A percentile compares a stretch with the other conserved stretches of the same genome.
Evolutionary conservation across 345 rosid genomes (phyloP).

Genomic region (Clarkia xantiana): DNA sequence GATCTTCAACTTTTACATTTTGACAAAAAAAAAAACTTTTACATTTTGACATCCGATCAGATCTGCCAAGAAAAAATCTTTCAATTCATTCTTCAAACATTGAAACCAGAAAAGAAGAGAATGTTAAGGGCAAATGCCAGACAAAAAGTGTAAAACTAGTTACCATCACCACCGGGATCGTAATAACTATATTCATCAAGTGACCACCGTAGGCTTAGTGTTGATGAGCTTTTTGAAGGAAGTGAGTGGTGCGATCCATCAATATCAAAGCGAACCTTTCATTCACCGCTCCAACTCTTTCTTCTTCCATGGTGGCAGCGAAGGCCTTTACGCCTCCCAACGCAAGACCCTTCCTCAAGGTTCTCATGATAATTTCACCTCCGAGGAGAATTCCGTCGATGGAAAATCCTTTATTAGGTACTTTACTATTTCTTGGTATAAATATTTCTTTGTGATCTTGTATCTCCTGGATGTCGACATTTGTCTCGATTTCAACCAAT

Average conservation of each 20-base stretch:
- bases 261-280: constrained; percentile 22
- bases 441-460: constrained; percentile 7
- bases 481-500: too few species aligned
- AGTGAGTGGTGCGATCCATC: constrained; percentile 32
- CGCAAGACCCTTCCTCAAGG: constrained; percentile 1
- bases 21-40: too few species aligned
- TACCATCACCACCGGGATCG: not conserved
- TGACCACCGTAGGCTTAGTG: constrained; percentile 1
- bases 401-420: constrained; percentile 37
- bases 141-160: constrained; percentile 1
- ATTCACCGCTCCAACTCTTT: constrained; percentile 32
- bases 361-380: constrained; percentile 1
- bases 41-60: too few species aligned
- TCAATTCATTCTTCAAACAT: too few species aligned
- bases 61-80: too few species aligned
- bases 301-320: constrained; percentile 47
- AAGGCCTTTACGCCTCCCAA: constrained; percentile 38
- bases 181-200: not conserved
- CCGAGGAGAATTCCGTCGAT: constrained; percentile 18
- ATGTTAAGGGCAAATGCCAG: not conserved
- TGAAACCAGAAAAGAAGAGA: too few species aligned
- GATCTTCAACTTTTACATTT: too few species aligned
- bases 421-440: not conserved
- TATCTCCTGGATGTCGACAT: not conserved
- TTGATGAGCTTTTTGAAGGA: constrained; percentile 10